A percentile compares a stretch with the other conserved stretches of the same genome.
phyloP scores from a whole-genome alignment of 305 asterid species.

The Plantago rigida region DNA sequence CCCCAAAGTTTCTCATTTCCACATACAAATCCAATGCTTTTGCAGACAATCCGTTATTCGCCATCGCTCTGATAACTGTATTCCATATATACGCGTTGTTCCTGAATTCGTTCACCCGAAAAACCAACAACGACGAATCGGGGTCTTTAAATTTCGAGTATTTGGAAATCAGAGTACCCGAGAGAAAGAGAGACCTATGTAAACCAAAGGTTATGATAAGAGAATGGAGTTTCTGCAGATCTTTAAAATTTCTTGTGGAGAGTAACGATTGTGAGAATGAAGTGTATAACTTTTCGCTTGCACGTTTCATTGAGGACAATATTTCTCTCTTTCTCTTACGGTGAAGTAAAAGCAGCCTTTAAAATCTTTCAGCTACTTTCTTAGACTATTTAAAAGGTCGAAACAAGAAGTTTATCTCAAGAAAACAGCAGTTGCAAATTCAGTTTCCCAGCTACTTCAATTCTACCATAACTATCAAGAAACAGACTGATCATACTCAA shows the following conservation, averaged over 20 bases:
- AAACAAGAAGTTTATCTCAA: too few species aligned
- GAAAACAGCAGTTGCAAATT: too few species aligned
- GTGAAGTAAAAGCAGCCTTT: too few species aligned
- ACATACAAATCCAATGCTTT: slow-evolving; percentile 47
- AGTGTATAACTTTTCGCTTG: slow-evolving; percentile 32
- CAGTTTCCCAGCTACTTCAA: too few species aligned
- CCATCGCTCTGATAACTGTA: slow-evolving; percentile 64
- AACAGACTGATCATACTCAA: too few species aligned
- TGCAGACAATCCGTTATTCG: slow-evolving; percentile 42
- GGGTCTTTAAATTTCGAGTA: slow-evolving; percentile 59
- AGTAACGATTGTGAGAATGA: slow-evolving; percentile 47
- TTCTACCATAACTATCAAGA: too few species aligned
- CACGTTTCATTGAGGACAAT: slow-evolving; percentile 6
- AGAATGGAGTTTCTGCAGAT: slow-evolving; percentile 51
- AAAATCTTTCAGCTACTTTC: too few species aligned
- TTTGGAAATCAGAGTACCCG: slow-evolving; percentile 56
- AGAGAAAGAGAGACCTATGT: slow-evolving; percentile 38
- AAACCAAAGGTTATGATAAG: slow-evolving; percentile 43
- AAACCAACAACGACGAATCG: slow-evolving; percentile 37
- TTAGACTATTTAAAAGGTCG: too few species aligned
- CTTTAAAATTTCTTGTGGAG: slow-evolving; percentile 29
- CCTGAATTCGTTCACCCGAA: slow-evolving; percentile 27
- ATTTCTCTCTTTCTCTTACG: background rate
- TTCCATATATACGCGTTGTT: slow-evolving; percentile 51
- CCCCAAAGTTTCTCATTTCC: slow-evolving; percentile 41